Evolutionary conservation across 208 protist genomes (phyloP).

Genomic region (Crithidia bombi): DNA sequence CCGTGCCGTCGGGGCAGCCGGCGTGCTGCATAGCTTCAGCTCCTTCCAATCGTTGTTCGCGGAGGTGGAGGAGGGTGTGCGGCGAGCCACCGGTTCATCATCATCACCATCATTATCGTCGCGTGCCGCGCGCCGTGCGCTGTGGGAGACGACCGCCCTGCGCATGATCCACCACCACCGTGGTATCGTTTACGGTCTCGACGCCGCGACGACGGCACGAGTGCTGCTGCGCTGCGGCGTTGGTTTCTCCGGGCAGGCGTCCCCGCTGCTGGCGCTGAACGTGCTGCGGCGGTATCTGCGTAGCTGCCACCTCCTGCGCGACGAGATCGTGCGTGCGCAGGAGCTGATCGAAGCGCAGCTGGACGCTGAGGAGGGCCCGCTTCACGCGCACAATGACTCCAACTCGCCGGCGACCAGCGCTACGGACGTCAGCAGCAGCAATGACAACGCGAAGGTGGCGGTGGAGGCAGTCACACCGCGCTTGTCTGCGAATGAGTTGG

Average conservation of each 20-base stretch:
- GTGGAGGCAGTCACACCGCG: not conserved
- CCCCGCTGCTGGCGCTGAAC: conserved; percentile 71
- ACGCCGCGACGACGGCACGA: conserved; percentile 51
- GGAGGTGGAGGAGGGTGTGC: conserved; percentile 17
- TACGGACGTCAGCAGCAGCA: not conserved
- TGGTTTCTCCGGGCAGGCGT: conserved; percentile 61
- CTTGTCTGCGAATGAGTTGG: not conserved
- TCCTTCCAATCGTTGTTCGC: conserved; percentile 30
- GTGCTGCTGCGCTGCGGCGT: conserved; percentile 77
- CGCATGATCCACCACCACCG: conserved; percentile 29
- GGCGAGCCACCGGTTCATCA: not conserved
- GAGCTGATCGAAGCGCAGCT: conserved; percentile 27
- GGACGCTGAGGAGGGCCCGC: conserved; percentile 2
- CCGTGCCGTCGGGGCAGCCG: conserved; percentile 17
- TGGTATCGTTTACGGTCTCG: conserved; percentile 64
- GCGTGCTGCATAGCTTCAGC: conserved; percentile 22
- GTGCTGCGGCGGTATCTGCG: conserved; percentile 75
- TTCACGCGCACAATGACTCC: not conserved
- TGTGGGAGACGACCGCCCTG: conserved; percentile 32
- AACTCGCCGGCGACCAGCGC: not conserved
- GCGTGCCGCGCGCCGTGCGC: not conserved
- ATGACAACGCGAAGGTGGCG: not conserved
- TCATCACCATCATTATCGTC: not conserved
- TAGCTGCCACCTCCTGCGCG: conserved; percentile 52
- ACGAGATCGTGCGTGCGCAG: conserved; percentile 39